A percentile compares a stretch with the other conserved stretches of the same genome.
Evolutionary conservation across 345 rosid species (phyloP).

Genomic region (Pugionium dolabratum): DNA sequence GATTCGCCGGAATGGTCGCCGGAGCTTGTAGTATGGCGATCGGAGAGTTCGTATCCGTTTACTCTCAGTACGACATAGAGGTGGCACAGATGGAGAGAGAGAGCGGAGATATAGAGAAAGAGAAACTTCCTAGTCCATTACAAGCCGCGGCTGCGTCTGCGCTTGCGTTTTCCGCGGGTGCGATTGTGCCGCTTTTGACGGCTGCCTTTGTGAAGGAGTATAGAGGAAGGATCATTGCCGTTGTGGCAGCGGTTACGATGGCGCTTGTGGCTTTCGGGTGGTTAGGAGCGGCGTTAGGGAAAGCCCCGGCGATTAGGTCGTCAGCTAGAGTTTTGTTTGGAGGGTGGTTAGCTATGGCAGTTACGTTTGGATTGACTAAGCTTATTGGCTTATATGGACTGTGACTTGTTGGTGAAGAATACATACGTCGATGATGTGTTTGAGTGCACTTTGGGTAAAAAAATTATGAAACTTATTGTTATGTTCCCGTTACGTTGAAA

Average conservation of each 20-base stretch:
- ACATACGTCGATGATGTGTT: background rate
- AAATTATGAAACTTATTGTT: no score
- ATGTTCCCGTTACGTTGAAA: no score
- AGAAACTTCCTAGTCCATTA: slow-evolving; percentile 66
- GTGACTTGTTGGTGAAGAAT: slow-evolving; percentile 12
- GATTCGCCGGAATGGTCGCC: slow-evolving; percentile 86
- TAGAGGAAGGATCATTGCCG: slow-evolving; percentile 58
- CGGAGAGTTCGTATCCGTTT: slow-evolving; percentile 90
- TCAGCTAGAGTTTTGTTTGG: slow-evolving; percentile 74
- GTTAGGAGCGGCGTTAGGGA: slow-evolving; percentile 82
- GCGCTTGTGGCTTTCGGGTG: slow-evolving; percentile 69
- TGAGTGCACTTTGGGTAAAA: background rate
- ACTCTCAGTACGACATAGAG: slow-evolving; percentile 82
- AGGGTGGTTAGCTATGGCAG: slow-evolving; percentile 93
- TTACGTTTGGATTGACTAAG: slow-evolving; percentile 83
- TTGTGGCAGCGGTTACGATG: slow-evolving; percentile 60
- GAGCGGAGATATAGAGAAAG: slow-evolving; percentile 36
- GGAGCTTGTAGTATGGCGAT: slow-evolving; percentile 99
- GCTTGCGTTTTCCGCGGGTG: slow-evolving; percentile 74
- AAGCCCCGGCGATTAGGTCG: slow-evolving; percentile 57
- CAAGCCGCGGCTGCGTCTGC: slow-evolving; percentile 93
- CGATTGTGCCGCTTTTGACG: slow-evolving; percentile 78
- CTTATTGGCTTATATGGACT: slow-evolving; percentile 67
- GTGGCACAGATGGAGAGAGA: slow-evolving; percentile 71
- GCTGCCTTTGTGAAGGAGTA: slow-evolving; percentile 74